Evolutionary conservation across 192 early-diverging fungal species (phyloP), one percentile per base, ranked within the genome.

Genomic region (Backusella psychrophila): DNA sequence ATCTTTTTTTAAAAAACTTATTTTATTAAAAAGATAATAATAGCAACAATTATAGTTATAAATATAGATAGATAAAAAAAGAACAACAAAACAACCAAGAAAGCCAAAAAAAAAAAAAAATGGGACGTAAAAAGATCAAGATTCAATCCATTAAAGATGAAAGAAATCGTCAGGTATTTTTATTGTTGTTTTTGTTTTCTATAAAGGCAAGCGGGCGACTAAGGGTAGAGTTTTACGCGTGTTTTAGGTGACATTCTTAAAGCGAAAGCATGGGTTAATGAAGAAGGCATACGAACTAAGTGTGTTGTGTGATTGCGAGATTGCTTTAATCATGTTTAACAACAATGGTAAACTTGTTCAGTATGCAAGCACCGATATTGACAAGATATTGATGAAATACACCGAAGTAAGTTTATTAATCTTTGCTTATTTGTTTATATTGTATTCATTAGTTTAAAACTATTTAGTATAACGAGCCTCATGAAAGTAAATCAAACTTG

Each of bases 231-330:
- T 36, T 6, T 14, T 9, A 78, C n/a, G 38, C 34, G 38, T 39
- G 21, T 38, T 23, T 42, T 79, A 95, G 94, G 93, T 93, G 52
- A 99, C 97, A 2, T 98, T 99, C 82, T 85, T 94, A 65, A 99
- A 99, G 85, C 89, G 97, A 76, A 97, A 97, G 82, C 91, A 91
- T 56, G 97, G 97, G 7, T 86, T 99, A 73, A 94, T 98, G 90
- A 99, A 99, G 83, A 99, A 99, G 82, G 96, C 97, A 0, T 95
- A 96, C 83, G 97, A 99, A 81, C 89, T 99, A n/a, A 92, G 90
- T 73, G 95, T 98, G 3, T 85, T 99, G 6, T 99, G 97, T 87
- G 95, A 94, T 81, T 96, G 95, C 86, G 95, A 99, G 82, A 95
- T 99, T 44, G 96, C 93, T 4, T 86, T 99, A 15, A 93, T 99